Percentiles rank a stretch among this genome's conserved stretches.
These are phyloP conservation scores for Arthrobotrys musiformis DNA, from an alignment of 2,329 filamentous ascomycete genomes.

Conservation along the genomic window DNA sequence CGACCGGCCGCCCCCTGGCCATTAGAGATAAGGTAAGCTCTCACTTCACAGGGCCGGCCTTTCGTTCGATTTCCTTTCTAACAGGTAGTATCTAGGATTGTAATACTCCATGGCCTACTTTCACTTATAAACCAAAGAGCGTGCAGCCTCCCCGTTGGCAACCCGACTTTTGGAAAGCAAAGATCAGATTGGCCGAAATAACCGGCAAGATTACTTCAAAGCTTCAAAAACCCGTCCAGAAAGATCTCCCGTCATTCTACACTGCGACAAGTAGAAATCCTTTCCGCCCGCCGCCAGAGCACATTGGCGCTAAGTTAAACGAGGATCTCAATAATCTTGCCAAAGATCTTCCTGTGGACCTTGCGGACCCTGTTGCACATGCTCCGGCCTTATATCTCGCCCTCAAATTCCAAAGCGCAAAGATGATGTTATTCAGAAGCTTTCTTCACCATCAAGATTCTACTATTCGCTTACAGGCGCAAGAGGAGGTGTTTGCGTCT, in stretches of 20 bases:
- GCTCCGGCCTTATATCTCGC: slow-evolving; percentile 39
- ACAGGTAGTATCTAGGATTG: slow-evolving; percentile 31
- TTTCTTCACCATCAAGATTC: slow-evolving; percentile 50
- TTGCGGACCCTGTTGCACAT: slow-evolving; percentile 40
- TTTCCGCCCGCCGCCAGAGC: slow-evolving; percentile 47
- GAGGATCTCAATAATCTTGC: slow-evolving; percentile 51
- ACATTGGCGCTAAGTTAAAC: slow-evolving; percentile 43
- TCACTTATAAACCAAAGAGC: slow-evolving; percentile 34
- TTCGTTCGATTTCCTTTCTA: neutral
- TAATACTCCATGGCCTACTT: slow-evolving; percentile 45
- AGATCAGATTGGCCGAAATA: slow-evolving; percentile 46
- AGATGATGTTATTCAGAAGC: slow-evolving; percentile 54
- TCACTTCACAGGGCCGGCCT: too few species aligned
- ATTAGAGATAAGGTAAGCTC: slow-evolving; percentile 48
- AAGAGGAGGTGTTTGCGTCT: slow-evolving; percentile 50
- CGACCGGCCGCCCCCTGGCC: slow-evolving; percentile 37
- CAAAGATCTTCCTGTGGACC: slow-evolving; percentile 26
- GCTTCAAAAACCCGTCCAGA: slow-evolving; percentile 43
- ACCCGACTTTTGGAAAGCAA: slow-evolving; percentile 45
- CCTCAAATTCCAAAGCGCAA: slow-evolving; percentile 50
- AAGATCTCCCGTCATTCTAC: slow-evolving; percentile 50
- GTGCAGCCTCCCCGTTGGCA: slow-evolving; percentile 41
- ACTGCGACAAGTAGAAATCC: slow-evolving; percentile 40
- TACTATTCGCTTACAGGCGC: slow-evolving; percentile 45
- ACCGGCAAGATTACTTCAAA: slow-evolving; percentile 54